These are phyloP conservation scores for Leccinum fibrillosum DNA, from an alignment of 768 basidiomycete species.

Conservation along the genomic window DNA sequence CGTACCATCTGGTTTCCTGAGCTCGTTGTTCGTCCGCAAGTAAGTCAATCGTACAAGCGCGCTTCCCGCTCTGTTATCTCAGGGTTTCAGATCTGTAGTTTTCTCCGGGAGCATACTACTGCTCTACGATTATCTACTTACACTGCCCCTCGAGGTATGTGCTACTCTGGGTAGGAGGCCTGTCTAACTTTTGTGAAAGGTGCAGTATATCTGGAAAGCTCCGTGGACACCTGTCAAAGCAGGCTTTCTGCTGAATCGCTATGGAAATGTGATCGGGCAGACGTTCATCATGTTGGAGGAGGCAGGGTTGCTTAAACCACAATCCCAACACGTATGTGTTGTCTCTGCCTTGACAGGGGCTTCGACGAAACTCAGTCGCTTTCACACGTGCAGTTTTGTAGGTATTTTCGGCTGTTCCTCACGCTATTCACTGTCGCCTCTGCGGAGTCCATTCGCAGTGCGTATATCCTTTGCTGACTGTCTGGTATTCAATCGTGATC, in stretches of 20 bases:
- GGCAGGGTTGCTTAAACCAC: not conserved
- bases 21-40: not conserved
- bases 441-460: slow-evolving; percentile 10
- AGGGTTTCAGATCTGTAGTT: not conserved
- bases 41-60: not conserved
- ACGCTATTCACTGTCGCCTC: slow-evolving; percentile 6
- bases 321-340: slow-evolving; percentile 2
- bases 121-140: slow-evolving; percentile 10
- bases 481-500: not conserved
- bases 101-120: slow-evolving; percentile 5
- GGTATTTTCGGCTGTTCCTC: slow-evolving; percentile 5
- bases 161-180: not conserved
- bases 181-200: not conserved
- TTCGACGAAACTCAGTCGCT: not conserved
- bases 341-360: not conserved
- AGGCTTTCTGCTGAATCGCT: slow-evolving; percentile 17
- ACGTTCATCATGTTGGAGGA: slow-evolving; percentile 2
- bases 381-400: slow-evolving; percentile 4
- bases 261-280: slow-evolving; percentile 16
- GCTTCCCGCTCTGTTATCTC: not conserved
- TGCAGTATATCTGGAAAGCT: slow-evolving; percentile 16
- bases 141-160: slow-evolving; percentile 12
- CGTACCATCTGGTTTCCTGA: not conserved
- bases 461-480: not conserved
- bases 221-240: slow-evolving; percentile 12